These are phyloP conservation scores for Athelia psychrophila DNA, from an alignment of 1,284 basidiomycete genomes.

Conservation along the genomic window DNA sequence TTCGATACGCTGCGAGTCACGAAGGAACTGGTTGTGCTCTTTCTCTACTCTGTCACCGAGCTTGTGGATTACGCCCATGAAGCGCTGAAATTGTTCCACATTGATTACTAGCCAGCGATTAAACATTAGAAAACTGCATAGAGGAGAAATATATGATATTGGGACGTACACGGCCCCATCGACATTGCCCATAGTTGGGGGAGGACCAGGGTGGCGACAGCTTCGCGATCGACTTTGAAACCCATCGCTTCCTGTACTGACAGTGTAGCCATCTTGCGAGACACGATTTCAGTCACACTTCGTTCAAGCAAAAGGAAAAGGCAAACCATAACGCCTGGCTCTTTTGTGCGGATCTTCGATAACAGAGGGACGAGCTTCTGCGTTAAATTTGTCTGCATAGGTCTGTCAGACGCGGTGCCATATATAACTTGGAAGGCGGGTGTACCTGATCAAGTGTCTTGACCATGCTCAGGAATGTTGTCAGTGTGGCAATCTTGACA, in stretches of 20 bases:
- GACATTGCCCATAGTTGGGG: slow-evolving; percentile 97
- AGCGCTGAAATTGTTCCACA: slow-evolving; percentile 87
- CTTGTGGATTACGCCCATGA: slow-evolving; percentile 79
- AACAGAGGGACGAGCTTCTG: slow-evolving; percentile 94
- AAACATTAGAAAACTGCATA: slow-evolving; percentile 4
- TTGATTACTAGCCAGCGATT: slow-evolving; percentile 83
- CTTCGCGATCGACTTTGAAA: slow-evolving; percentile 91
- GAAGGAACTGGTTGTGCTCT: slow-evolving; percentile 82
- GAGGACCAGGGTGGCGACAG: slow-evolving; percentile 89
- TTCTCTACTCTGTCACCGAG: slow-evolving; percentile 79
- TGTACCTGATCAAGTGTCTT: slow-evolving; percentile 88
- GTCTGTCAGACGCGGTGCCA: slow-evolving; percentile 7
- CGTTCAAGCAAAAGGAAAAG: slow-evolving; percentile 1
- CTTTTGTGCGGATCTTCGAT: slow-evolving; percentile 93
- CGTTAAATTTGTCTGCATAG: slow-evolving; percentile 70
- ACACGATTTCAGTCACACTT: too few relatives aligned
- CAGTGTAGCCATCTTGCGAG: slow-evolving; percentile 83
- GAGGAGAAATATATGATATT: neutral
- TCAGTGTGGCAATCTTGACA: slow-evolving; percentile 87
- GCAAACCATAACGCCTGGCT: slow-evolving; percentile 85
- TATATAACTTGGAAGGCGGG: neutral
- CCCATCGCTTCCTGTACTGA: slow-evolving; percentile 97
- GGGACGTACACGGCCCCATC: slow-evolving; percentile 82
- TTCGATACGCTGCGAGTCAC: slow-evolving; percentile 81
- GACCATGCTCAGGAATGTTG: slow-evolving; percentile 91